Evolutionary conservation across 2,329 filamentous ascomycete genomes (phyloP).

Genomic region (Penicillium sp.): DNA sequence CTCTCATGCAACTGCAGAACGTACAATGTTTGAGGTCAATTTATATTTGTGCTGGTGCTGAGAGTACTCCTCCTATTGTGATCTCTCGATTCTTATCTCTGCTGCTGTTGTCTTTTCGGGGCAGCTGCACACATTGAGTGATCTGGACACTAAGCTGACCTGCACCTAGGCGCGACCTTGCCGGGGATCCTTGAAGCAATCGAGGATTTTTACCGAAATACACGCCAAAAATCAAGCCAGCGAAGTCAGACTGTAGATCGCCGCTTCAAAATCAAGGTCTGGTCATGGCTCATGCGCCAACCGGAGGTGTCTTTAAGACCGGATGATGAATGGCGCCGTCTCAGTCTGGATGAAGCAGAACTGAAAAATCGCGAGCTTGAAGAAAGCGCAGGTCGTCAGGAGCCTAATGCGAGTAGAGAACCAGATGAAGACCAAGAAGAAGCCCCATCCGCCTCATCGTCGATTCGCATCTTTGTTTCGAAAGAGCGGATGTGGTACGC

Average conservation of each 20-base stretch:
- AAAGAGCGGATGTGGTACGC: slow-evolving; percentile 63
- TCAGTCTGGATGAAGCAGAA: slow-evolving; percentile 48
- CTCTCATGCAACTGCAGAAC: background rate
- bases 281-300: slow-evolving; percentile 61
- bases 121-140: background rate
- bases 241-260: slow-evolving; percentile 49
- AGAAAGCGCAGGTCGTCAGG: background rate
- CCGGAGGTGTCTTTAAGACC: slow-evolving; percentile 58
- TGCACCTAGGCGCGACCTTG: slow-evolving; percentile 39
- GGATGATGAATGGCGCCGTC: slow-evolving; percentile 45
- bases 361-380: slow-evolving; percentile 12
- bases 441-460: background rate
- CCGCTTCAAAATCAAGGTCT: slow-evolving; percentile 57
- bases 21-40: background rate
- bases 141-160: slow-evolving; percentile 25
- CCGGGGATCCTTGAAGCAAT: slow-evolving; percentile 41
- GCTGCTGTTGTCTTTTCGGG: too few relatives aligned
- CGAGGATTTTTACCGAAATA: slow-evolving; percentile 41
- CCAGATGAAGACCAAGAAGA: slow-evolving; percentile 7
- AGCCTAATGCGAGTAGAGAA: background rate
- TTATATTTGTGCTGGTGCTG: background rate
- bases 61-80: background rate
- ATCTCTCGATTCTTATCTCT: background rate
- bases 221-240: slow-evolving; percentile 23
- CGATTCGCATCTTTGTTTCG: slow-evolving; percentile 53